Percentiles rank a stretch among this genome's conserved stretches.
These are phyloP conservation scores for Jatropha podagrica DNA, from an alignment of 441 rosid genomes.

Conservation along the genomic window DNA sequence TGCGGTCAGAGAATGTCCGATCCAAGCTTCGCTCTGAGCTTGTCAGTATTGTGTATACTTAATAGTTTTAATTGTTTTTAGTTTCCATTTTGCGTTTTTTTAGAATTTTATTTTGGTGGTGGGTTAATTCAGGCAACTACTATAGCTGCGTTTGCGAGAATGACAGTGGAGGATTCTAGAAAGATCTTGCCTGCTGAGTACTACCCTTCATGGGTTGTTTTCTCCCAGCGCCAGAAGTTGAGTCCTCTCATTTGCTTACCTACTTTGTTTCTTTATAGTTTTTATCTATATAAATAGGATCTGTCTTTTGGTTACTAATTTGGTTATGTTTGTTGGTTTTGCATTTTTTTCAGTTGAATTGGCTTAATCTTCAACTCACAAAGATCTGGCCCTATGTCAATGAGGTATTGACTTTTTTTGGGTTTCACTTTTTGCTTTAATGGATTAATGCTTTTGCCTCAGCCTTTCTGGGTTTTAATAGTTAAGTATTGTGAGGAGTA, in stretches of 20 bases:
- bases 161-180: constrained; percentile 91
- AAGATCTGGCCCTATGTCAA: constrained; percentile 99
- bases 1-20: constrained; percentile 72
- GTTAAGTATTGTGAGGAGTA: neutral
- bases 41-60: constrained; percentile 38
- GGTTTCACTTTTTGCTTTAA: constrained; percentile 12
- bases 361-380: constrained; percentile 86
- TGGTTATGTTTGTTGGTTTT: constrained; percentile 14
- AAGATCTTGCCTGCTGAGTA: constrained; percentile 75
- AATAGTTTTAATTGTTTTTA: neutral
- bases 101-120: constrained; percentile 6
- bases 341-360: constrained; percentile 58
- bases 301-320: constrained; percentile 29
- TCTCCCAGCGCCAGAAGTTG: constrained; percentile 90
- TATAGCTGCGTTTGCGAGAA: constrained; percentile 91
- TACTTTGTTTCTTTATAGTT: neutral
- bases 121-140: constrained; percentile 57
- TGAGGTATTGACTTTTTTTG: constrained; percentile 40
- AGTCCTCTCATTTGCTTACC: constrained; percentile 22
- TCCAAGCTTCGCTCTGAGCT: constrained; percentile 78
- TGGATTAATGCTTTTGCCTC: neutral
- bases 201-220: constrained; percentile 97
- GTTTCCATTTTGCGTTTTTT: neutral
- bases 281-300: neutral
- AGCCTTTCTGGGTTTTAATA: neutral